Conservation (phyloP, 169 alveolate species). For the Plasmodium gaboni region DNA sequence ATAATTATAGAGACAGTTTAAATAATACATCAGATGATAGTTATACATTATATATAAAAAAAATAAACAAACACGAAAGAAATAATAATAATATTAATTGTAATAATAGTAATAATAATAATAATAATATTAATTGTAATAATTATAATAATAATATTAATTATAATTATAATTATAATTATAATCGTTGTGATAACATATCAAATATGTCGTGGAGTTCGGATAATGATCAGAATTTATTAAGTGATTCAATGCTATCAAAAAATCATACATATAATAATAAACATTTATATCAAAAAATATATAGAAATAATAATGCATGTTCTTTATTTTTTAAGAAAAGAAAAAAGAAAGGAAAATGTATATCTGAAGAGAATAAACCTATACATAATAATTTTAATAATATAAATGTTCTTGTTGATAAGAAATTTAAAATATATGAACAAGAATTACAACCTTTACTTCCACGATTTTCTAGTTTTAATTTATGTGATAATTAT, state of each 20-base stretch:
- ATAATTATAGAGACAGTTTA: conserved; percentile 16
- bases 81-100: not conserved
- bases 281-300: no score
- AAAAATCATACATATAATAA: no score
- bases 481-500: conserved; percentile 10
- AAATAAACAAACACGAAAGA: not conserved
- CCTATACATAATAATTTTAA: conserved; percentile 23
- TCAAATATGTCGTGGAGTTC: no score
- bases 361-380: conserved; percentile 3
- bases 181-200: no score
- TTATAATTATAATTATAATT: no score
- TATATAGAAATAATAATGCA: no score
- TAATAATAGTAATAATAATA: no score
- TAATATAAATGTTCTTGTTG: conserved; percentile 44
- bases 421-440: conserved; percentile 48
- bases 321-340: not conserved
- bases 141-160: no score
- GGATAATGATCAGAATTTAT: no score
- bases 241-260: no score
- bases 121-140: not conserved
- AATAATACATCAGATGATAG: not conserved
- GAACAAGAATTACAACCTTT: conserved; percentile 62
- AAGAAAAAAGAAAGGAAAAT: not conserved
- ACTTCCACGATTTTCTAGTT: conserved; percentile 67
- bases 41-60: not conserved